Conservation (phyloP, 1,284 basidiomycete species). For the Stereum hirsutum region DNA sequence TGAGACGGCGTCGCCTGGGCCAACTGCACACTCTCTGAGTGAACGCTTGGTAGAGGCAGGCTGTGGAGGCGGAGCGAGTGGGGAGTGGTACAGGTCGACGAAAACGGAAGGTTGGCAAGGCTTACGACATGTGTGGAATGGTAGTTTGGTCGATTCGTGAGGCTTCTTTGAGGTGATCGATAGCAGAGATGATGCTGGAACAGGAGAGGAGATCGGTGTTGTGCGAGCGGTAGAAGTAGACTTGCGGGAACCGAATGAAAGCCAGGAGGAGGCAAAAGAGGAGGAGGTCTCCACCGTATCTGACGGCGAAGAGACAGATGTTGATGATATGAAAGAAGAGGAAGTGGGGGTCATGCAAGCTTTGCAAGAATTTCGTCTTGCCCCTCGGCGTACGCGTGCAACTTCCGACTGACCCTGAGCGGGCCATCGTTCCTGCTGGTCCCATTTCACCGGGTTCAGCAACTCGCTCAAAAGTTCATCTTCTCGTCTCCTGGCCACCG, state of each 20-base stretch:
- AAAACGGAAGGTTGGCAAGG: no score
- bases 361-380: no score
- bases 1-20: no score
- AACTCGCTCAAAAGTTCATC: slow-evolving; percentile 7
- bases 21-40: no score
- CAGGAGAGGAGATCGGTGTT: neutral
- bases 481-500: neutral
- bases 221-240: slow-evolving; percentile 3
- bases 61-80: no score
- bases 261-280: slow-evolving; percentile 10
- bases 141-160: no score
- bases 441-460: slow-evolving; percentile 8
- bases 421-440: slow-evolving; percentile 7
- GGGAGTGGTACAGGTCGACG: neutral
- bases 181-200: no score
- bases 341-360: neutral
- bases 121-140: no score
- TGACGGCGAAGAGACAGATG: slow-evolving; percentile 1
- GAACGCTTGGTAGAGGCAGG: no score
- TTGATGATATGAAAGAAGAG: neutral
- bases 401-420: neutral
- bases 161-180: no score
- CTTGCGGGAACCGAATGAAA: slow-evolving; percentile 11
- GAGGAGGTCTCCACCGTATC: slow-evolving; percentile 2
- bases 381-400: no score